Percentiles rank a stretch among this genome's conserved stretches.
Evolutionary conservation across 495 filamentous ascomycete genomes (phyloP).

Genomic region (Hypomontagnella monticulosa): DNA sequence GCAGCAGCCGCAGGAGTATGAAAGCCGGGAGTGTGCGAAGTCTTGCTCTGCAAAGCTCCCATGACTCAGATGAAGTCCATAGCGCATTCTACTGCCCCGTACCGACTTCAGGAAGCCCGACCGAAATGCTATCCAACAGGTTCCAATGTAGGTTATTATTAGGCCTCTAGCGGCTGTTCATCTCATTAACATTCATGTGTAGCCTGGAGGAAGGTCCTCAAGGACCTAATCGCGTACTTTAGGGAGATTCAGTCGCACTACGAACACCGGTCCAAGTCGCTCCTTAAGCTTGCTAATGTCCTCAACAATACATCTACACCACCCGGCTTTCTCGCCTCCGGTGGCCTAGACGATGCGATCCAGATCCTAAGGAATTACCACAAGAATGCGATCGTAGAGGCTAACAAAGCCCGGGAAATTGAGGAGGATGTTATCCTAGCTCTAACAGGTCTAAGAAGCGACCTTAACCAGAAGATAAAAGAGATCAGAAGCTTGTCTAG

Average conservation of each 20-base stretch:
- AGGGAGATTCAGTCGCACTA: slow-evolving; percentile 91
- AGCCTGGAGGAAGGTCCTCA: slow-evolving; percentile 97
- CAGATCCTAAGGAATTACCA: slow-evolving; percentile 84
- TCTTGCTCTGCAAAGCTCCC: slow-evolving; percentile 68
- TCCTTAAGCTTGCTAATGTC: slow-evolving; percentile 83
- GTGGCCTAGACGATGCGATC: slow-evolving; percentile 86
- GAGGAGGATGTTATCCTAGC: slow-evolving; percentile 90
- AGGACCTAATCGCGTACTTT: slow-evolving; percentile 94
- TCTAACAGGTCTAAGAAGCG: slow-evolving; percentile 83
- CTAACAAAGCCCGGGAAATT: slow-evolving; percentile 89
- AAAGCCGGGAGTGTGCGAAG: slow-evolving; percentile 85
- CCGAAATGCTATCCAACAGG: slow-evolving; percentile 86
- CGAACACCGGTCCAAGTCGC: slow-evolving; percentile 82
- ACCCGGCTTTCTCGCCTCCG: slow-evolving; percentile 74
- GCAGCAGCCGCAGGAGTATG: slow-evolving; percentile 76
- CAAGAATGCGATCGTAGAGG: slow-evolving; percentile 79
- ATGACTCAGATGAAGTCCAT: slow-evolving; percentile 75
- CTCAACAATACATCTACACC: slow-evolving; percentile 83
- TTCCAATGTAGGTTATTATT: slow-evolving; percentile 78
- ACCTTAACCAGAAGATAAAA: slow-evolving; percentile 94
- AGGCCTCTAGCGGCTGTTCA: slow-evolving; percentile 1
- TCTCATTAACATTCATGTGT: slow-evolving; percentile 11
- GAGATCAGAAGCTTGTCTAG: slow-evolving; percentile 92
- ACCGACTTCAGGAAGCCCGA: slow-evolving; percentile 86
- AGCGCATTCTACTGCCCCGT: slow-evolving; percentile 90